A percentile compares a stretch with the other conserved stretches of the same genome.
phyloP scores from a whole-genome alignment of 345 rosid genomes.

The Heritiera littoralis region DNA sequence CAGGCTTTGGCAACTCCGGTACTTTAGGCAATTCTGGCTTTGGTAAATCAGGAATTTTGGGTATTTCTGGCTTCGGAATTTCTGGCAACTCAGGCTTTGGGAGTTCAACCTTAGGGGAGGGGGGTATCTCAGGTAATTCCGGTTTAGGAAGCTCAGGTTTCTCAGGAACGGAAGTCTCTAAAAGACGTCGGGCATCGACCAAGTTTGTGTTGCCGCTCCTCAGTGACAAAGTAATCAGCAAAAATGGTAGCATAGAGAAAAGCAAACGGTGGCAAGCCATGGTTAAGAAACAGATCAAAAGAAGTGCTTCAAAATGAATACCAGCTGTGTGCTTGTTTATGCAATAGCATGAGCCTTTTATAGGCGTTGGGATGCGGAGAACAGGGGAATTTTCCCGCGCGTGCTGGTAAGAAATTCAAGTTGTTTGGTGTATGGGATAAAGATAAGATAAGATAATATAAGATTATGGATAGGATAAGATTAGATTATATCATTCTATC shows the following conservation, averaged over 20 bases:
- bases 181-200: background rate
- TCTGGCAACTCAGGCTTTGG: slow-evolving; percentile 34
- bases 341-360: slow-evolving; percentile 7
- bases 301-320: background rate
- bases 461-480: no score
- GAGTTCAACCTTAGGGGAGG: slow-evolving; percentile 17
- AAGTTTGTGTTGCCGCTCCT: background rate
- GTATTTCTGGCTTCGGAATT: slow-evolving; percentile 20
- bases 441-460: no score
- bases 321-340: background rate
- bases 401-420: background rate
- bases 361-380: slow-evolving; percentile 3
- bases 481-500: no score
- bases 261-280: slow-evolving; percentile 13
- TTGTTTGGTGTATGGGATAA: no score
- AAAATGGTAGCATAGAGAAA: background rate
- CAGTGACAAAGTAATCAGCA: background rate
- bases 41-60: slow-evolving; percentile 31
- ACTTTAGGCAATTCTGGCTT: slow-evolving; percentile 32
- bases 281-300: background rate
- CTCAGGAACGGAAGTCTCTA: background rate
- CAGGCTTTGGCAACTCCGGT: slow-evolving; percentile 25
- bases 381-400: background rate
- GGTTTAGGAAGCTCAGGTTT: slow-evolving; percentile 24
- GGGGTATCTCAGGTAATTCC: background rate